Conservation (phyloP, 225 moss, liverwort and hornwort genomes). For the Polytrichum commune region DNA sequence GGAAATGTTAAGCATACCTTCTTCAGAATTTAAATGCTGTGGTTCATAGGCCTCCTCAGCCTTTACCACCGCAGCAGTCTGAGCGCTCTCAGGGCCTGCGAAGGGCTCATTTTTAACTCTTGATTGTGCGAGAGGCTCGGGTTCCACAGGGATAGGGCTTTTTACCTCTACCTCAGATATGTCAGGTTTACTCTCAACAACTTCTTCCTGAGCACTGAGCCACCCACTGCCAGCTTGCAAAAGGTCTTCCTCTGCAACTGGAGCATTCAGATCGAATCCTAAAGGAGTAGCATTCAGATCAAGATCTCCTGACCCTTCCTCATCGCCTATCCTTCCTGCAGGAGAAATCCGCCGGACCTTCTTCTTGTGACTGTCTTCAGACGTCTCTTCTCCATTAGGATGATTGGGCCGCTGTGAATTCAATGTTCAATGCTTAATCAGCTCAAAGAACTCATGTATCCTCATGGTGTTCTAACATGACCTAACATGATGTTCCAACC, state of each 20-base stretch:
- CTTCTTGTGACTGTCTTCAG: slow-evolving; percentile 43
- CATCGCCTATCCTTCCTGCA: slow-evolving; percentile 66
- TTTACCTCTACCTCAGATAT: slow-evolving; percentile 31
- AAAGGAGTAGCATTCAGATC: slow-evolving; percentile 91
- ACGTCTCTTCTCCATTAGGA: slow-evolving; percentile 50
- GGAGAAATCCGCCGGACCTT: slow-evolving; percentile 72
- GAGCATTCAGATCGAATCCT: slow-evolving; percentile 95
- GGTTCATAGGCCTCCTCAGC: slow-evolving; percentile 37
- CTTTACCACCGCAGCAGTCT: slow-evolving; percentile 19
- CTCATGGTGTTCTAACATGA: too few relatives aligned
- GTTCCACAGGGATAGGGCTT: slow-evolving; percentile 22
- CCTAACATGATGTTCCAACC: too few relatives aligned
- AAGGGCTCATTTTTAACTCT: slow-evolving; percentile 28
- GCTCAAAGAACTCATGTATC: too few relatives aligned
- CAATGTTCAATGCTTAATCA: too few relatives aligned
- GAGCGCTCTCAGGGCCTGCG: slow-evolving; percentile 29
- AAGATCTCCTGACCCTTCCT: slow-evolving; percentile 76
- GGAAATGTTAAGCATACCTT: slow-evolving; percentile 21
- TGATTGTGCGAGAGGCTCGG: slow-evolving; percentile 18
- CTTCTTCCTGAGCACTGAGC: slow-evolving; percentile 56
- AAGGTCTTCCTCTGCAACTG: slow-evolving; percentile 82
- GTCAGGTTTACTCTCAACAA: slow-evolving; percentile 54
- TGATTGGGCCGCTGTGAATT: slow-evolving; percentile 36
- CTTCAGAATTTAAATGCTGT: slow-evolving; percentile 22
- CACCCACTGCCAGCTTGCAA: slow-evolving; percentile 71